Base-by-base conservation (phyloP, 345 rosid species). In the Litchi chinensis region DNA sequence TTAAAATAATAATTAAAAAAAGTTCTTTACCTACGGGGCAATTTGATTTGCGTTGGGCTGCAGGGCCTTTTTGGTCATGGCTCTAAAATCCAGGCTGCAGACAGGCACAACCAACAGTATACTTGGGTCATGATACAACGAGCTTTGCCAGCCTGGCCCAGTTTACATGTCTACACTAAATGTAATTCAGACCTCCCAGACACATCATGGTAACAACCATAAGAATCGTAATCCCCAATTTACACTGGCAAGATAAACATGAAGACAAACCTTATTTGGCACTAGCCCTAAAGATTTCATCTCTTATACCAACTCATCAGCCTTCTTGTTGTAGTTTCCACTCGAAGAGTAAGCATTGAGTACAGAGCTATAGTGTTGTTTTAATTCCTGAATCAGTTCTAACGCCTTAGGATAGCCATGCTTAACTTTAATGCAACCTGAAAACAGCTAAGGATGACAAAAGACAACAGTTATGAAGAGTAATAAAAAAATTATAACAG, bases 401-500 rank as follows among this genome's bases (percentile, higher is more conserved):
- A 92, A 76, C 66, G 96, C 94, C 83, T 83, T 92, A 46, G 90
- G 68, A 76, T 88, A 93, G 70, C 98, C 93, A 77, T 89, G 70
- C 82, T 87, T 88, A 5, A 74, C 86, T 88, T 91, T 95, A 75
- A 90, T 91, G 86, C 90, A 93, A 85, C 98, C 98, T 86, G 97
- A 80, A 78, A 95, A 92, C 82, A 95, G 86, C 97, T 95, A 84
- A 76, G 54, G 76, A 85, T 73, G 79, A 73, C 81, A 85, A 80
- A 83, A 76, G 54, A 48, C 50, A 64, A 67, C 56, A 66, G 57
- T 50, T 78, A 81, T 52, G 79, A 69, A 79, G 52, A 28, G 56
- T 21, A 83, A 50, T 24, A 48, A 52, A 57, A 46, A 37, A 13
- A 60, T 37, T 39, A 26, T 13, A 22, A 40, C 44, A 24, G 46